Evolutionary conservation across 441 rosid species (phyloP).

Genomic region (California macrophylla): DNA sequence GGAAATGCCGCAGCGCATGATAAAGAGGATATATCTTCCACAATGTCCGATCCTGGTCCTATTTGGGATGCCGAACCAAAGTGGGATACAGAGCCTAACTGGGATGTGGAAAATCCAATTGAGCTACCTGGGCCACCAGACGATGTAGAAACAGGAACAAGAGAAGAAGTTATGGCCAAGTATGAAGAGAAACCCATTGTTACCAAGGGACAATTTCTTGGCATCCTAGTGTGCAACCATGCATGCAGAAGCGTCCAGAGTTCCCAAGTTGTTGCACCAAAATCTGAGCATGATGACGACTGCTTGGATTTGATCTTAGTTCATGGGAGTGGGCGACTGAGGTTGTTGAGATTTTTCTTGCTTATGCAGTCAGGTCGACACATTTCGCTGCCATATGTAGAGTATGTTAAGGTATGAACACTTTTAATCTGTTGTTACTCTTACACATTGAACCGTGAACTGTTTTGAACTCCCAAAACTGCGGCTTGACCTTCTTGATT

Average conservation of each 20-base stretch:
- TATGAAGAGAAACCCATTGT: constrained; percentile 64
- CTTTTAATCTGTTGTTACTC: constrained; percentile 9
- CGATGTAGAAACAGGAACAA: constrained; percentile 52
- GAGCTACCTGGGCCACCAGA: constrained; percentile 73
- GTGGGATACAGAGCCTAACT: constrained; percentile 73
- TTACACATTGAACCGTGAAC: not conserved
- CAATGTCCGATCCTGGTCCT: constrained; percentile 92
- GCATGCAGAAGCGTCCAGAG: constrained; percentile 92
- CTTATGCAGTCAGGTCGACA: constrained; percentile 59
- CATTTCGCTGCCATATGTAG: constrained; percentile 85
- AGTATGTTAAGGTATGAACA: constrained; percentile 69
- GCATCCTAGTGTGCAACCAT: constrained; percentile 87
- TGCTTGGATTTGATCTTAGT: constrained; percentile 81
- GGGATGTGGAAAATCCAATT: constrained; percentile 74
- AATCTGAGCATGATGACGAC: constrained; percentile 74
- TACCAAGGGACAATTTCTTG: constrained; percentile 74
- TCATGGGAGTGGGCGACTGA: constrained; percentile 79
- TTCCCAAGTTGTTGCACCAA: constrained; percentile 94
- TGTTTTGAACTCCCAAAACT: not conserved
- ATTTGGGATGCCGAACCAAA: constrained; percentile 96
- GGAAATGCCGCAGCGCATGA: constrained; percentile 68
- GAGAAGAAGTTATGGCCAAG: constrained; percentile 43
- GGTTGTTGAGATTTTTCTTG: constrained; percentile 70
- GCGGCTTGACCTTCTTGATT: not conserved
- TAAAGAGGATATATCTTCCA: constrained; percentile 87